phyloP scores from a whole-genome alignment of 2,329 filamentous ascomycete genomes.

The Alternaria dauci region DNA sequence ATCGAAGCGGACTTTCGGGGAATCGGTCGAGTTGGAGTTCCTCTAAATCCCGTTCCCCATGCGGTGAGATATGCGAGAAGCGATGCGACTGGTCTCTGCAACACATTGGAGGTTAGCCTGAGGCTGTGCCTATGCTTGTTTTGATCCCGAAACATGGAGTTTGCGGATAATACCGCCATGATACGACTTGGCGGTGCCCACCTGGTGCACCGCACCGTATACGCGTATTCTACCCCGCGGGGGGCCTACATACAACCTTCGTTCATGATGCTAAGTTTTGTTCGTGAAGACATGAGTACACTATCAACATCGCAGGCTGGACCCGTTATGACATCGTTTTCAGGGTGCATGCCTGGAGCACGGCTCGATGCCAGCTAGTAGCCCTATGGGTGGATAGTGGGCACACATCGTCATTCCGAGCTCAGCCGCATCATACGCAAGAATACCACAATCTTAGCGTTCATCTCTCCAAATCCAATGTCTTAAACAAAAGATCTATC shows the following conservation, averaged over 20 bases:
- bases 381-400: conserved; percentile 16
- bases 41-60: conserved; percentile 10
- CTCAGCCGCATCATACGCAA: conserved; percentile 7
- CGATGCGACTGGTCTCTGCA: conserved; percentile 3
- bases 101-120: neutral
- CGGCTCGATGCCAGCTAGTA: conserved; percentile 17
- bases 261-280: neutral
- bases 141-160: conserved; percentile 2
- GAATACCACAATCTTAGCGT: neutral
- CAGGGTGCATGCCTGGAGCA: conserved; percentile 14
- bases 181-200: conserved; percentile 1
- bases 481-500: neutral
- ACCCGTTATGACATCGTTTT: conserved; percentile 1
- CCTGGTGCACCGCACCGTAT: neutral
- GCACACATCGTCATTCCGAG: conserved; percentile 25
- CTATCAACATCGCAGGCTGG: neutral
- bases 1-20: conserved; percentile 3
- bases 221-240: conserved; percentile 3
- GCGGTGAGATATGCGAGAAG: conserved; percentile 12
- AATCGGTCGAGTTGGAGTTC: conserved; percentile 5
- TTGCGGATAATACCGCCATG: conserved; percentile 1
- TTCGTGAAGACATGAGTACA: neutral
- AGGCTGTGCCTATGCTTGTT: conserved; percentile 8
- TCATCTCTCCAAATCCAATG: neutral
- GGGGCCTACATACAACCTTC: neutral